Evolutionary conservation across 768 basidiomycete genomes (phyloP).

Genomic region (Rhodotorula babjevae): DNA sequence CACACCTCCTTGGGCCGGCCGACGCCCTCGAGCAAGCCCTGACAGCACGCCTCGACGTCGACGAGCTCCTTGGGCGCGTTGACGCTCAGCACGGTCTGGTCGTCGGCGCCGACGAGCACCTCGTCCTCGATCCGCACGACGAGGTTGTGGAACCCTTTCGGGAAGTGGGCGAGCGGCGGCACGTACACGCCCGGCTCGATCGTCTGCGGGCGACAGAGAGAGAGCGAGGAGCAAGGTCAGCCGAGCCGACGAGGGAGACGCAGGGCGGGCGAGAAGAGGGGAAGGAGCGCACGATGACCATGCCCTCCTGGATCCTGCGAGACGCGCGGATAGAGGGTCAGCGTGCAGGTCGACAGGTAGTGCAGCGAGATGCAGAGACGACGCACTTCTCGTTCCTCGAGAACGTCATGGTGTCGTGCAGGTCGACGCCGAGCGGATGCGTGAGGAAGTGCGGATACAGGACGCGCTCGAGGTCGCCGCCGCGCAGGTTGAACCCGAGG

Average conservation of each 20-base stretch:
- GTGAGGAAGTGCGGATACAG: conserved; percentile 90
- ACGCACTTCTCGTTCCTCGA: conserved; percentile 46
- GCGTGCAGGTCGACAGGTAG: background rate
- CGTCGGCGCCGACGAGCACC: conserved; percentile 53
- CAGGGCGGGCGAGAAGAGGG: no score
- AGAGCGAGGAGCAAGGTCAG: conserved; percentile 41
- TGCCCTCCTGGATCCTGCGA: conserved; percentile 64
- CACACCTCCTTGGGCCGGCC: background rate
- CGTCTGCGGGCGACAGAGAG: conserved; percentile 15
- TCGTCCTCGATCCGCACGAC: conserved; percentile 89
- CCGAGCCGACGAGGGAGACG: no score
- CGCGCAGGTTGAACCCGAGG: conserved; percentile 55
- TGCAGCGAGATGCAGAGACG: conserved; percentile 14
- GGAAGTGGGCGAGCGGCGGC: conserved; percentile 70
- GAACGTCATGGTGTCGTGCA: conserved; percentile 69
- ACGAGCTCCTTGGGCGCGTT: conserved; percentile 78
- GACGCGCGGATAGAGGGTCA: conserved; percentile 9
- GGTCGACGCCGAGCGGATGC: conserved; percentile 88
- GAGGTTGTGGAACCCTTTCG: conserved; percentile 80
- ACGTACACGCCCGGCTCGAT: conserved; percentile 69
- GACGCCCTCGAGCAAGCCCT: conserved; percentile 56
- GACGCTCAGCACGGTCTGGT: conserved; percentile 63
- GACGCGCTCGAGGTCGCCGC: conserved; percentile 56
- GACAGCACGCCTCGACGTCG: conserved; percentile 75
- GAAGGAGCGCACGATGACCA: conserved; percentile 61